Conservation (phyloP, 2,329 filamentous ascomycete genomes). For the Dactylellina cionopaga region DNA sequence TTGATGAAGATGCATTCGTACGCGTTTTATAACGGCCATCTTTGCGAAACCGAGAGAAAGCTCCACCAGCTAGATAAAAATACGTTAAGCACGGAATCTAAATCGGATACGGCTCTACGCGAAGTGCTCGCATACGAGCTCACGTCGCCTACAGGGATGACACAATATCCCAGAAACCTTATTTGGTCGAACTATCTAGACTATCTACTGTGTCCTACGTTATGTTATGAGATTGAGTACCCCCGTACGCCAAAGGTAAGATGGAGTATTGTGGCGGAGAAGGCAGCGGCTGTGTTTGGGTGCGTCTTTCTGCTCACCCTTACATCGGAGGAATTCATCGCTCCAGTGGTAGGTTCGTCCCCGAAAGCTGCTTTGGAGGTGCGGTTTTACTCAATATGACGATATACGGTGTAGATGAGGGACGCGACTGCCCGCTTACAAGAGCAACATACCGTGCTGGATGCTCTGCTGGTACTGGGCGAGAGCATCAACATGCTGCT, state of each 20-base stretch:
- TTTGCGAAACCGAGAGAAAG: constrained; percentile 85
- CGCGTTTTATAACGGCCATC: constrained; percentile 95
- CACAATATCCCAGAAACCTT: constrained; percentile 90
- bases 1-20: constrained; percentile 99
- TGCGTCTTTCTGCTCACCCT: constrained; percentile 92
- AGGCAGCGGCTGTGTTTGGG: constrained; percentile 88
- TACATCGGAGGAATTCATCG: constrained; percentile 92
- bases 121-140: constrained; percentile 90
- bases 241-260: constrained; percentile 78
- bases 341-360: constrained; percentile 79
- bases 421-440: constrained; percentile 65
- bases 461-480: constrained; percentile 80
- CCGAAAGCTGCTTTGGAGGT: background rate
- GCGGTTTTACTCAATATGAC: background rate
- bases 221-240: constrained; percentile 98
- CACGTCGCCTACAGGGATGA: constrained; percentile 86
- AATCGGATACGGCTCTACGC: constrained; percentile 74
- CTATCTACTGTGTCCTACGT: constrained; percentile 88
- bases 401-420: constrained; percentile 52
- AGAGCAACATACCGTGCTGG: constrained; percentile 65
- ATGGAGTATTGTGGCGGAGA: constrained; percentile 83
- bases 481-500: constrained; percentile 91
- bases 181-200: constrained; percentile 84
- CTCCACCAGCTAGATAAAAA: constrained; percentile 79
- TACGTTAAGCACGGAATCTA: constrained; percentile 63